Evolutionary conservation across 106 monocot species (phyloP), one percentile per base, ranked within the genome.

Genomic region (Triglochin maritima): DNA sequence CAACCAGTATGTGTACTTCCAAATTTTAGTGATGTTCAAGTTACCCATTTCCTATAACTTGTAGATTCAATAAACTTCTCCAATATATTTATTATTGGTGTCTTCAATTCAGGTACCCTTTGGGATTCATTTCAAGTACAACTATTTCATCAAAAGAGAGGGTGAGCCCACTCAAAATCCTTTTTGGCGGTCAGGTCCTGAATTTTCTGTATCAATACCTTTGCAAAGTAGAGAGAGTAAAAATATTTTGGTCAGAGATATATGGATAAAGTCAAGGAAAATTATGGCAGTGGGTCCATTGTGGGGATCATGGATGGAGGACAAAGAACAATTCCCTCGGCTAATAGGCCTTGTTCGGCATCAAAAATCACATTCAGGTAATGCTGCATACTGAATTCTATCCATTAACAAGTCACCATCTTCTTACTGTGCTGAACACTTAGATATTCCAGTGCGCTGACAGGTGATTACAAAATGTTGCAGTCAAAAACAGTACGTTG

Each of bases 141-240:
- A 68, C 60, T 75, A 75, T 60, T 67, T 75, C 43, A 56, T 89
- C 60, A 86, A 75, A 79, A 67, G 67, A 3, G 61, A 74, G 56
- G 74, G 72, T 5, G 56, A 78, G 5, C 52, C 72, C 66, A 76
- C 51, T 43, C 51, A 64, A 63, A 69, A 72, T 44, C 69, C 79
- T 69, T 29, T 87, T 64, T 90, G 95, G 87, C 81, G 90, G 46
- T 76, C 77, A 48, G 95, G 95, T 44, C 95, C 95, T 73, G 85
- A 76, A 50, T 83, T 81, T 56, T 95, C 81, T 45, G 57, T 95
- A 4, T 90, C 87, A 29, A 49, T 95, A 55, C 90, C 95, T 50
- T 52, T 69, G n/a, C 7, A 49, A 54, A 71, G 65, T 48, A 64
- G 43, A 73, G 72, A 79, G 69, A 71, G 76, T 76, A 68, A 95